Percentiles rank a stretch among this genome's conserved stretches.
These are phyloP conservation scores for Phanerochaete sordida DNA, from an alignment of 768 basidiomycete species.

Conservation along the genomic window DNA sequence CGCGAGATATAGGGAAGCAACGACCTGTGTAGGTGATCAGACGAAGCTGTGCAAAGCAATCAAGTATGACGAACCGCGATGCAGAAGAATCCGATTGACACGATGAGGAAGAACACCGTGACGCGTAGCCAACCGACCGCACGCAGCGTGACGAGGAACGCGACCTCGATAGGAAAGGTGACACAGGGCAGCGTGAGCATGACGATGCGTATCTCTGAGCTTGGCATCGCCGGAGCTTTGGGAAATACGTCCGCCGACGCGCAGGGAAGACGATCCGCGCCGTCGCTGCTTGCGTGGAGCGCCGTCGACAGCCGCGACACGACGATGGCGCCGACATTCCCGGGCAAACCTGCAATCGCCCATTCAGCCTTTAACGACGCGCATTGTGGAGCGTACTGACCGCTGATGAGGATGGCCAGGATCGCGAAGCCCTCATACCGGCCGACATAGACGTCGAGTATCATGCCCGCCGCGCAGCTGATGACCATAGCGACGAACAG, in stretches of 20 bases:
- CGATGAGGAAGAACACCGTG: conserved; percentile 61
- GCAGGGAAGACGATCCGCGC: conserved; percentile 15
- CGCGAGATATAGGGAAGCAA: conserved; percentile 66
- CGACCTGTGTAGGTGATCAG: conserved; percentile 44
- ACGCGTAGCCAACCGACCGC: conserved; percentile 76
- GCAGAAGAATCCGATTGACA: conserved; percentile 71
- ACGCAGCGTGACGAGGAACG: conserved; percentile 67
- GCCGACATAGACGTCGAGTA: conserved; percentile 86
- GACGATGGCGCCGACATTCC: conserved; percentile 86
- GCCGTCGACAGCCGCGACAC: conserved; percentile 89
- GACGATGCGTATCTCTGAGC: conserved; percentile 47
- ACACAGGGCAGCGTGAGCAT: conserved; percentile 69
- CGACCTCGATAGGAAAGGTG: conserved; percentile 75
- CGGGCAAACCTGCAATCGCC: conserved; percentile 62
- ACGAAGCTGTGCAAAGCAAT: not conserved
- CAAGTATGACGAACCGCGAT: conserved; percentile 61
- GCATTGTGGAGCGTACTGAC: conserved; percentile 34
- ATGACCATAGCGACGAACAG: conserved; percentile 89
- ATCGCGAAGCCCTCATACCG: conserved; percentile 86
- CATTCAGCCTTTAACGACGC: not conserved
- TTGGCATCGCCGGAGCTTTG: conserved; percentile 14
- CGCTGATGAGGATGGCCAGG: conserved; percentile 84
- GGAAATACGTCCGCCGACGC: conserved; percentile 8
- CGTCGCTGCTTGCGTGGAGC: conserved; percentile 60
- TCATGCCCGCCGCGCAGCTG: conserved; percentile 84